These are phyloP conservation scores for Vaccinium macrocarpon DNA, from an alignment of 148 eudicot species.

Conservation along the genomic window DNA sequence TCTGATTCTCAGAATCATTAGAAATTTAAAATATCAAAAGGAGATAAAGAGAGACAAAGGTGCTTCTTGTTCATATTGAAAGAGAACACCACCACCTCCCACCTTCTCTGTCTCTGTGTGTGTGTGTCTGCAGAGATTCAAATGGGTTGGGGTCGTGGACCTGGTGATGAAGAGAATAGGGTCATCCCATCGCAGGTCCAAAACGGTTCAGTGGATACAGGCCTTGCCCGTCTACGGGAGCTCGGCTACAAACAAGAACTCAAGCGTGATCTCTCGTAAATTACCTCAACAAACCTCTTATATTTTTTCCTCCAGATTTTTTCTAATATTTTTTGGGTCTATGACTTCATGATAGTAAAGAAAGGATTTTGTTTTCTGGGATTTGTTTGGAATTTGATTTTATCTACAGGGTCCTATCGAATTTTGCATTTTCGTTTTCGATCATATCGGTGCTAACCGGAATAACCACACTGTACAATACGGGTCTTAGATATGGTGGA, in stretches of 20 bases:
- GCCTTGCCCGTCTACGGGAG: slow-evolving; percentile 58
- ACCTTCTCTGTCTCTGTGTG: neutral
- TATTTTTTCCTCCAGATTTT: neutral
- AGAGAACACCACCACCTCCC: neutral
- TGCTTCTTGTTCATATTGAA: neutral
- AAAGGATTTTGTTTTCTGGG: slow-evolving; percentile 1
- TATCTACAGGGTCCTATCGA: slow-evolving; percentile 61
- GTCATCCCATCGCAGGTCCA: slow-evolving; percentile 27
- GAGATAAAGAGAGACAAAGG: neutral
- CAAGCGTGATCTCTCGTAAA: slow-evolving; percentile 87
- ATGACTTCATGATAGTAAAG: neutral
- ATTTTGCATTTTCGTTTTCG: slow-evolving; percentile 82
- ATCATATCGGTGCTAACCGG: slow-evolving; percentile 87
- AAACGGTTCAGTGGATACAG: slow-evolving; percentile 41
- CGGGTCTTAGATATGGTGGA: slow-evolving; percentile 68
- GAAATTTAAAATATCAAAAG: neutral
- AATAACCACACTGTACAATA: slow-evolving; percentile 67
- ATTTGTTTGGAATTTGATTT: slow-evolving; percentile 17
- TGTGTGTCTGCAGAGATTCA: neutral
- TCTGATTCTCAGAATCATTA: neutral
- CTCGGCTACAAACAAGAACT: slow-evolving; percentile 90
- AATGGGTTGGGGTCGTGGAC: slow-evolving; percentile 30
- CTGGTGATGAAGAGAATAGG: slow-evolving; percentile 13
- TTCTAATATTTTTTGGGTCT: neutral
- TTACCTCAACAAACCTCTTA: neutral